A percentile compares a stretch with the other conserved stretches of the same genome.
phyloP scores from a whole-genome alignment of 1,284 basidiomycete genomes.

The Tranzscheliella williamsii region DNA sequence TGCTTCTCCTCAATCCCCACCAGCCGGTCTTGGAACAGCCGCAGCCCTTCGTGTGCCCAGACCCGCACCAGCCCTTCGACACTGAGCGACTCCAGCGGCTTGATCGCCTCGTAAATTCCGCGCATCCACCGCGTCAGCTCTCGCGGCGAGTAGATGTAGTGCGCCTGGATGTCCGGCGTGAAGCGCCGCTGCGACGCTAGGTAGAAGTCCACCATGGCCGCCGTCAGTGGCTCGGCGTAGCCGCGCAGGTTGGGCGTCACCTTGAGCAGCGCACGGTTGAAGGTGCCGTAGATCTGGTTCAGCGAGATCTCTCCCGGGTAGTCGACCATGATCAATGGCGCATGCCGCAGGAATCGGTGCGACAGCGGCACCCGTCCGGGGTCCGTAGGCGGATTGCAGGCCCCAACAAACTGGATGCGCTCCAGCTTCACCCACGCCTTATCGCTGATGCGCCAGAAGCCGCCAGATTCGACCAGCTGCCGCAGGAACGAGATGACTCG shows the following conservation, averaged over 20 bases:
- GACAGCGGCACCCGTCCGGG: constrained; percentile 97
- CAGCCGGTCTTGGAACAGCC: constrained; percentile 95
- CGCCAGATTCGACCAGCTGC: constrained; percentile 91
- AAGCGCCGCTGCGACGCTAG: constrained; percentile 90
- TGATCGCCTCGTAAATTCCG: constrained; percentile 95
- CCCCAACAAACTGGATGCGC: constrained; percentile 98
- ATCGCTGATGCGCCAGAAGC: constrained; percentile 92
- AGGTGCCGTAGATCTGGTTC: constrained; percentile 99
- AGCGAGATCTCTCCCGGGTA: constrained; percentile 96
- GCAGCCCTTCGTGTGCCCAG: constrained; percentile 97
- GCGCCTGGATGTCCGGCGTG: constrained; percentile 93
- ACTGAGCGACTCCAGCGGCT: constrained; percentile 83
- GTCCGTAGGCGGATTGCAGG: constrained; percentile 99
- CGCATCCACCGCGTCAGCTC: constrained; percentile 97
- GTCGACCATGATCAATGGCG: constrained; percentile 99
- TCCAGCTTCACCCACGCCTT: constrained; percentile 98
- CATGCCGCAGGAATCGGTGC: constrained; percentile 95
- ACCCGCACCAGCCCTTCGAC: constrained; percentile 93
- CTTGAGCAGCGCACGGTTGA: constrained; percentile 93
- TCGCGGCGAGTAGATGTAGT: constrained; percentile 98
- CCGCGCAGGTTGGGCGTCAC: constrained; percentile 90
- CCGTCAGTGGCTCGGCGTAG: constrained; percentile 90
- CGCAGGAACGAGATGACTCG: constrained; percentile 97
- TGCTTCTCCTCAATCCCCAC: constrained; percentile 65
- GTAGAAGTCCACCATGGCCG: constrained; percentile 97